Evolutionary conservation across 2,329 filamentous ascomycete genomes (phyloP).

Genomic region (Cryphonectria japonica): DNA sequence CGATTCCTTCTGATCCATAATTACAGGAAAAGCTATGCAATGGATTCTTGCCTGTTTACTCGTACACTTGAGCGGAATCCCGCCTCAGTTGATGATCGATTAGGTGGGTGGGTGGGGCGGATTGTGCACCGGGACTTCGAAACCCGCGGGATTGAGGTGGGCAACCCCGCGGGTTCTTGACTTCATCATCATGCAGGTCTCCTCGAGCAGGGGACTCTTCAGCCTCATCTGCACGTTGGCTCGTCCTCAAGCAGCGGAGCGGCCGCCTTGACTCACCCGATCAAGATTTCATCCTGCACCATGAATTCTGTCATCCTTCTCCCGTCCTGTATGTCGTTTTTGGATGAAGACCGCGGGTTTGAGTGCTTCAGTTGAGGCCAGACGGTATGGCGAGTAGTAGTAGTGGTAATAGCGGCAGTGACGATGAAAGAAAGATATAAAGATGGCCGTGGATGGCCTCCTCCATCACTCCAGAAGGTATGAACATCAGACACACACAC

Average conservation of each 20-base stretch:
- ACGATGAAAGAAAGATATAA: conserved; percentile 6
- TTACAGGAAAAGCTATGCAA: not conserved
- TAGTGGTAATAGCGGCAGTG: not conserved
- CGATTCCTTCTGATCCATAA: not conserved
- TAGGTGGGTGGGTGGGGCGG: too few relatives aligned
- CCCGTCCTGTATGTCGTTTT: not conserved
- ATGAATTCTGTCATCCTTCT: not conserved
- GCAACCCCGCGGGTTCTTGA: not conserved
- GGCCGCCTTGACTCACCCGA: not conserved
- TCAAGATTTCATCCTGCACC: not conserved
- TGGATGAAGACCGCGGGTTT: conserved; percentile 5
- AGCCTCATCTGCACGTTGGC: not conserved
- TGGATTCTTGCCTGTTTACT: not conserved
- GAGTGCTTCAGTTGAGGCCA: not conserved
- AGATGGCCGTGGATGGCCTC: not conserved
- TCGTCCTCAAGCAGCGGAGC: not conserved
- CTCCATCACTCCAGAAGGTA: not conserved
- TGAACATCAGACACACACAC: not conserved
- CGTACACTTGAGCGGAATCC: not conserved
- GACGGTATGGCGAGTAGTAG: not conserved
- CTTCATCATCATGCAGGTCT: not conserved
- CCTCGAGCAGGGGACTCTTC: not conserved
- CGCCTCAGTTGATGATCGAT: not conserved
- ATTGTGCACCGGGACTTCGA: not conserved
- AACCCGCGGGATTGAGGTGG: conserved; percentile 4